These are phyloP conservation scores for Claviceps sp. DNA, from an alignment of 2,329 filamentous ascomycete species.

Conservation along the genomic window DNA sequence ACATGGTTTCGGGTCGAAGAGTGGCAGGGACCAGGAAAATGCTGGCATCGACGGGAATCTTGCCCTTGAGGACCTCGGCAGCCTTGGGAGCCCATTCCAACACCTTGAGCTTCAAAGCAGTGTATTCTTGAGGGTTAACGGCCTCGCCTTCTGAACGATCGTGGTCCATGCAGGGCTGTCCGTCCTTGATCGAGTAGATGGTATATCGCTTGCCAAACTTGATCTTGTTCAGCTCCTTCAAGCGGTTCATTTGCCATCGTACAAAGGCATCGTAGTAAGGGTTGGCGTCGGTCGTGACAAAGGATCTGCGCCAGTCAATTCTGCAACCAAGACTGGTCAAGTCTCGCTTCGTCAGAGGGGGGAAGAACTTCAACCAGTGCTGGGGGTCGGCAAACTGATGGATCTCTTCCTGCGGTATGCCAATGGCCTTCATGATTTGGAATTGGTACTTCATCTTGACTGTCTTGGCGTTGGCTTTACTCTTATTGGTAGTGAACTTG, in stretches of 20 bases:
- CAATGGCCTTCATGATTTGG: slow-evolving; percentile 86
- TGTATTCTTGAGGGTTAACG: slow-evolving; percentile 78
- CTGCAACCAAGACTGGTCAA: slow-evolving; percentile 72
- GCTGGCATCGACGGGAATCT: slow-evolving; percentile 64
- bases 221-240: slow-evolving; percentile 83
- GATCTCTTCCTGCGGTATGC: slow-evolving; percentile 78
- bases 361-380: slow-evolving; percentile 88
- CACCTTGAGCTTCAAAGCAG: slow-evolving; percentile 79
- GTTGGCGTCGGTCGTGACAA: slow-evolving; percentile 93
- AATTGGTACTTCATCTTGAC: slow-evolving; percentile 93
- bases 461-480: slow-evolving; percentile 80
- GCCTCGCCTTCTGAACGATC: slow-evolving; percentile 33
- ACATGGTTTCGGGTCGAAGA: slow-evolving; percentile 94
- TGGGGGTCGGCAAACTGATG: slow-evolving; percentile 85
- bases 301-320: slow-evolving; percentile 85
- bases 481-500: slow-evolving; percentile 87
- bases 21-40: slow-evolving; percentile 89
- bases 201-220: slow-evolving; percentile 90
- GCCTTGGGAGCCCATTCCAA: slow-evolving; percentile 77
- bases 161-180: slow-evolving; percentile 35
- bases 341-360: slow-evolving; percentile 46
- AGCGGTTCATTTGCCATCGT: slow-evolving; percentile 90
- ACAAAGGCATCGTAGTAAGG: slow-evolving; percentile 95
- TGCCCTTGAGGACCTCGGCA: slow-evolving; percentile 56
- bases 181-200: slow-evolving; percentile 51